phyloP scores from a whole-genome alignment of 2,329 filamentous ascomycete species.

The Fonsecaea multimorphosa region DNA sequence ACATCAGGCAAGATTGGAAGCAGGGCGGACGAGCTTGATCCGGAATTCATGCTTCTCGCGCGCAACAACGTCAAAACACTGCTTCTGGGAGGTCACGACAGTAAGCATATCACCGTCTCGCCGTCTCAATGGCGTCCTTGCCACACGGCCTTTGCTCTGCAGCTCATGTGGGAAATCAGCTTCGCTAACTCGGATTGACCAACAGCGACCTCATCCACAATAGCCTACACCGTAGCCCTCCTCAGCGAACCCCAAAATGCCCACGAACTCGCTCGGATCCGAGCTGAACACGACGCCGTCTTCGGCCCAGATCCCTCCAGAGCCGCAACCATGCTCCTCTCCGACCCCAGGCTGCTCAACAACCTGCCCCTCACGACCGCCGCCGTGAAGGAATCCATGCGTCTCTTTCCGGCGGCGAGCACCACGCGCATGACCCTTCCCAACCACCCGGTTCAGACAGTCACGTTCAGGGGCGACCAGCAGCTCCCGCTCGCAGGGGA shows the following conservation, averaged over 20 bases:
- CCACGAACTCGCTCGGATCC: constrained; percentile 44
- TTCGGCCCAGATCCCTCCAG: constrained; percentile 53
- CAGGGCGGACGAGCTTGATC: constrained; percentile 12
- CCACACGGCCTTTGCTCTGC: no score
- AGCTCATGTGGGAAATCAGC: not conserved
- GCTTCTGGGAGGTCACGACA: constrained; percentile 47
- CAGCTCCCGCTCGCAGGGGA: constrained; percentile 28
- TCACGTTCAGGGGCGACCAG: constrained; percentile 30
- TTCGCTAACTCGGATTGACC: not conserved
- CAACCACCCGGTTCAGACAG: constrained; percentile 9
- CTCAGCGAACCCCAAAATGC: constrained; percentile 46
- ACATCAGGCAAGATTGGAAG: not conserved
- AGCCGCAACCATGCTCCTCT: constrained; percentile 45
- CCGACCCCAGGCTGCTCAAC: constrained; percentile 42
- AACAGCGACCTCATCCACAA: constrained; percentile 37
- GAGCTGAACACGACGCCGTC: constrained; percentile 59
- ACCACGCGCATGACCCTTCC: constrained; percentile 23
- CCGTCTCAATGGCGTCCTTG: not conserved
- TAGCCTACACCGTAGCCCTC: constrained; percentile 48
- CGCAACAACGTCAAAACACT: constrained; percentile 46
- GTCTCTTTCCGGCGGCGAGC: constrained; percentile 57
- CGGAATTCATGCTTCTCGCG: constrained; percentile 25
- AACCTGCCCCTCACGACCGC: constrained; percentile 60
- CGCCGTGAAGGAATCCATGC: constrained; percentile 61
- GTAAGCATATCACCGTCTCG: not conserved